Evolutionary conservation across 192 early-diverging fungal species (phyloP).

Genomic region (Coemansia erecta): DNA sequence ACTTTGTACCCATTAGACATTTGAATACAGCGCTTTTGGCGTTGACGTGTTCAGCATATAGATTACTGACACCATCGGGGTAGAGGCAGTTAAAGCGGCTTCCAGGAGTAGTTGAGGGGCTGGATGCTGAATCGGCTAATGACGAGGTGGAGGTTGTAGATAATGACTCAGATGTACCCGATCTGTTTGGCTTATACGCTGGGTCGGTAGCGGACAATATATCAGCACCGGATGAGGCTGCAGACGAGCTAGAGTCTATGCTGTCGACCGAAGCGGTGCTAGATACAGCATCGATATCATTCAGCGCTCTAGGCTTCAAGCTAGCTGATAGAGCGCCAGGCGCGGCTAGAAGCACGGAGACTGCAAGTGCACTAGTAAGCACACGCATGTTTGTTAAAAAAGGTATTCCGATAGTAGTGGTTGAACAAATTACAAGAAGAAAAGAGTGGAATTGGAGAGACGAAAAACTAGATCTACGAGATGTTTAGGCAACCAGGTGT

Average conservation of each 20-base stretch:
- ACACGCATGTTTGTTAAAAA: conserved; percentile 12
- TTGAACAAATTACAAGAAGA: neutral
- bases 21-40: conserved; percentile 7
- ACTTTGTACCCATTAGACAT: conserved; percentile 24
- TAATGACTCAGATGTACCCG: neutral
- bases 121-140: neutral
- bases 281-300: no score
- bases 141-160: neutral
- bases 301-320: neutral
- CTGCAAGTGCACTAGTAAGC: conserved; percentile 1
- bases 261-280: no score
- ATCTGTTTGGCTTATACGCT: neutral
- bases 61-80: conserved; percentile 19
- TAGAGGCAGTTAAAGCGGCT: conserved; percentile 16
- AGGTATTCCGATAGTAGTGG: neutral
- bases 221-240: no score
- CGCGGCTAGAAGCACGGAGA: conserved; percentile 4
- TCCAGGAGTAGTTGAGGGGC: neutral
- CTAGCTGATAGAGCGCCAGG: neutral
- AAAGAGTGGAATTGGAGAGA: neutral
- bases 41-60: conserved; percentile 17
- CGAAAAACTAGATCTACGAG: no score
- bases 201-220: conserved; percentile 4
- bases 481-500: neutral
- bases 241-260: no score